phyloP scores from a whole-genome alignment of 192 early-diverging fungal species.

The Coemansia sp. region DNA sequence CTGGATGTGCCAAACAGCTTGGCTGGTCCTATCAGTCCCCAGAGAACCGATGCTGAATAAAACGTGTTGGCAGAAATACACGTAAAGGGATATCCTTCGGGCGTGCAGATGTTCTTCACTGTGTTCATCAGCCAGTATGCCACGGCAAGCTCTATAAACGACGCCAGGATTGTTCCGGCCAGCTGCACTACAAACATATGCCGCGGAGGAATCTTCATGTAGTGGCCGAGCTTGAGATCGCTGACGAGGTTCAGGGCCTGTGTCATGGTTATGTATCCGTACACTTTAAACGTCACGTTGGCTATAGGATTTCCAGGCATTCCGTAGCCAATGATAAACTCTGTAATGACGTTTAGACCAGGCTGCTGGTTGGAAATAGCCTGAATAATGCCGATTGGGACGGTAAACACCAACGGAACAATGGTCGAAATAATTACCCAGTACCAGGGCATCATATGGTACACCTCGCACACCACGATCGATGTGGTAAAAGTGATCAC shows the following conservation, averaged over 20 bases:
- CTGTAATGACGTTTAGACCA: slow-evolving; percentile 81
- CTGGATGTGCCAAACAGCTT: slow-evolving; percentile 67
- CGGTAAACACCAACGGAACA: slow-evolving; percentile 64
- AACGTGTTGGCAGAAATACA: slow-evolving; percentile 64
- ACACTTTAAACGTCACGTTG: slow-evolving; percentile 86
- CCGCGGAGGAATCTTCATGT: slow-evolving; percentile 83
- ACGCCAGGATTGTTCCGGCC: slow-evolving; percentile 68
- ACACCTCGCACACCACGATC: slow-evolving; percentile 50
- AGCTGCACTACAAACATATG: slow-evolving; percentile 81
- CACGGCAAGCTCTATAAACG: slow-evolving; percentile 69
- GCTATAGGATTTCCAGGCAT: slow-evolving; percentile 79
- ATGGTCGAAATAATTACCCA: slow-evolving; percentile 65
- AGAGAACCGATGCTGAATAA: slow-evolving; percentile 75
- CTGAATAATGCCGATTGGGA: slow-evolving; percentile 82
- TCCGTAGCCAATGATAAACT: slow-evolving; percentile 82
- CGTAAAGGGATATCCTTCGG: slow-evolving; percentile 65
- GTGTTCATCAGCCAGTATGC: slow-evolving; percentile 68
- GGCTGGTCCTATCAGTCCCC: slow-evolving; percentile 77
- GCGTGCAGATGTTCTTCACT: slow-evolving; percentile 63
- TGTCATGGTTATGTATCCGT: slow-evolving; percentile 76
- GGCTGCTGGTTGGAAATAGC: slow-evolving; percentile 77
- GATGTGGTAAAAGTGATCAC: slow-evolving; percentile 38
- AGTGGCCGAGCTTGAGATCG: slow-evolving; percentile 78
- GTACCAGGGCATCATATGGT: slow-evolving; percentile 67
- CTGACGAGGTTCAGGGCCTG: slow-evolving; percentile 73